Conservation (phyloP, 495 filamentous ascomycete genomes). For the Podospora sp. region DNA sequence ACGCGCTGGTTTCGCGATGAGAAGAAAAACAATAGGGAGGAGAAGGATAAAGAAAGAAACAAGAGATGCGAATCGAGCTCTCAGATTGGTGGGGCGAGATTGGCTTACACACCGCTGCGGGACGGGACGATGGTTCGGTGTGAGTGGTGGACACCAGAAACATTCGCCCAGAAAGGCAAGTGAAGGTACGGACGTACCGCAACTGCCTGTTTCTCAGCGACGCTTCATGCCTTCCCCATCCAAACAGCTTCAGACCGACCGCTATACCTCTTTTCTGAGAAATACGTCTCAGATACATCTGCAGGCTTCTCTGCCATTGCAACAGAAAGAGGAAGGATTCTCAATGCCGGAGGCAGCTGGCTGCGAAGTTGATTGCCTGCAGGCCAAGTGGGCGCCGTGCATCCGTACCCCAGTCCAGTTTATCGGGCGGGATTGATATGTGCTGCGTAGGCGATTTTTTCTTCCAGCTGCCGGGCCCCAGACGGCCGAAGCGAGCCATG, state of each 20-base stretch:
- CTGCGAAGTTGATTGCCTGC: constrained; percentile 7
- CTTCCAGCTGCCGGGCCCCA: constrained; percentile 11
- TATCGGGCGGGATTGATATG: not conserved
- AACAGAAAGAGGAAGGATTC: not conserved
- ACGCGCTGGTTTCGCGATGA: constrained; percentile 1
- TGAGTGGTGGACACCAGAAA: constrained; percentile 10
- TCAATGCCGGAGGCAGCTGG: constrained; percentile 6
- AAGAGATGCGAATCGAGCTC: not conserved
- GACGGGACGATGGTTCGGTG: constrained; percentile 15
- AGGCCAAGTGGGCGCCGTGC: constrained; percentile 1
- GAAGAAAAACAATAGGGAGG: not conserved
- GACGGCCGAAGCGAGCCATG: not conserved
- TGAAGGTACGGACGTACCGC: constrained; percentile 8
- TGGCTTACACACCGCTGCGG: constrained; percentile 17
- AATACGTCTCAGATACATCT: not conserved
- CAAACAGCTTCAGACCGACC: not conserved
- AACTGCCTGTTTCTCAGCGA: constrained; percentile 10
- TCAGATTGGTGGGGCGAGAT: constrained; percentile 17
- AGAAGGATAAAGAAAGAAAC: not conserved
- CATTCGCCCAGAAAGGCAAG: constrained; percentile 18
- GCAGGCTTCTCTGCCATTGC: not conserved
- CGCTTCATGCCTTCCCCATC: constrained; percentile 8
- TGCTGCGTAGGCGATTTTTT: not conserved
- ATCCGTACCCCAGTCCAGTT: not conserved
- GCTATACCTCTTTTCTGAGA: not conserved